Conservation (phyloP, 2,329 filamentous ascomycete species). For the Penicillium sp. region DNA sequence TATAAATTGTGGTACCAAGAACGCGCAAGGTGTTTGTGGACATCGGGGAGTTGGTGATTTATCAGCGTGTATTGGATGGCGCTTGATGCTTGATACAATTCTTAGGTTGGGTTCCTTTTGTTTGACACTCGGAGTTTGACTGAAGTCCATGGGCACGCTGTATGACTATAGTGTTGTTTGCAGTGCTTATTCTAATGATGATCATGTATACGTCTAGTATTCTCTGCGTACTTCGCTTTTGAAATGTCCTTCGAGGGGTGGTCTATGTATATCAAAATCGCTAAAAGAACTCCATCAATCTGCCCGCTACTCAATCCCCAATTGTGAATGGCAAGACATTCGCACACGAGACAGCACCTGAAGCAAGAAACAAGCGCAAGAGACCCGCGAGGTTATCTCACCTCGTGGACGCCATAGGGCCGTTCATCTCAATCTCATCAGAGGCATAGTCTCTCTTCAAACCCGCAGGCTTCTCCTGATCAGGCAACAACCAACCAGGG, state of each 20-base stretch:
- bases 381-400: background rate
- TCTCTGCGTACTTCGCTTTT: background rate
- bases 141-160: background rate
- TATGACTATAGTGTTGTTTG: background rate
- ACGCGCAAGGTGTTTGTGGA: background rate
- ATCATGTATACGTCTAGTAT: background rate
- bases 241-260: background rate
- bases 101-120: background rate
- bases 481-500: slow-evolving; percentile 45
- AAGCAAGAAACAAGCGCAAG: background rate
- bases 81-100: background rate
- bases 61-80: background rate
- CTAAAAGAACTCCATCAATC: background rate
- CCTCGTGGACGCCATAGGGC: background rate
- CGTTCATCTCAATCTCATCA: slow-evolving; percentile 19
- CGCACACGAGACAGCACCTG: background rate
- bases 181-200: background rate
- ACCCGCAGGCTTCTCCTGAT: slow-evolving; percentile 10
- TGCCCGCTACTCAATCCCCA: background rate
- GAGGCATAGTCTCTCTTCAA: slow-evolving; percentile 8
- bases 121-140: background rate
- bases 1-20: slow-evolving; percentile 24
- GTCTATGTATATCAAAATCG: slow-evolving; percentile 1
- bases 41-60: background rate
- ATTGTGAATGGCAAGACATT: background rate